A percentile compares a stretch with the other conserved stretches of the same genome.
phyloP scores from a whole-genome alignment of 768 basidiomycete species.

The Lentinula boryana region DNA sequence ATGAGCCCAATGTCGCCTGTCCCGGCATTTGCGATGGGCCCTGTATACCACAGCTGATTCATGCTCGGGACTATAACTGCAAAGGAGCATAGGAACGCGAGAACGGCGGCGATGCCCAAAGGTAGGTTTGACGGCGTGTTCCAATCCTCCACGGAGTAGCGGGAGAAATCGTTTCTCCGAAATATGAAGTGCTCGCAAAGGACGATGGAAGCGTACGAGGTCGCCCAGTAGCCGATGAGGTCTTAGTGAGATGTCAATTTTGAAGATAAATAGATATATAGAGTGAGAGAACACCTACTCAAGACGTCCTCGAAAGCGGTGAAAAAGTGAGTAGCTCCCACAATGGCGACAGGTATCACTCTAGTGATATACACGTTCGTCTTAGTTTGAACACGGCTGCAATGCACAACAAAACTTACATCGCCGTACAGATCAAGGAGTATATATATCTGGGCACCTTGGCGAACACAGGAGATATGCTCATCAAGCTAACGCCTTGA shows the following conservation, averaged over 20 bases:
- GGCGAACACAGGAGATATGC: slow-evolving; percentile 47
- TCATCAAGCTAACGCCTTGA: slow-evolving; percentile 56
- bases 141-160: slow-evolving; percentile 51
- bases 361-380: slow-evolving; percentile 23
- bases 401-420: slow-evolving; percentile 36
- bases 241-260: slow-evolving; percentile 17
- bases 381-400: not conserved
- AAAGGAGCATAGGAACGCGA: slow-evolving; percentile 44
- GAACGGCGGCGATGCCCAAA: slow-evolving; percentile 54
- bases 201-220: slow-evolving; percentile 53
- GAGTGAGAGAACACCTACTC: slow-evolving; percentile 31
- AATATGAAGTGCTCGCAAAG: slow-evolving; percentile 65
- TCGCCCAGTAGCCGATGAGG: slow-evolving; percentile 51
- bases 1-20: slow-evolving; percentile 73
- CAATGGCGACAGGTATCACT: slow-evolving; percentile 61
- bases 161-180: slow-evolving; percentile 38
- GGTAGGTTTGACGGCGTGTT: slow-evolving; percentile 50
- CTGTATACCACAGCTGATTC: slow-evolving; percentile 65
- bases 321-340: slow-evolving; percentile 66
- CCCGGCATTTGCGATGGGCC: slow-evolving; percentile 53
- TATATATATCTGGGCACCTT: slow-evolving; percentile 66
- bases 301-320: slow-evolving; percentile 58
- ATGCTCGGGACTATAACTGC: slow-evolving; percentile 60
- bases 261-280: not conserved
- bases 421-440: slow-evolving; percentile 55